Percentiles rank a stretch among this genome's conserved stretches.
Conservation (phyloP, 2,329 filamentous ascomycete species). For the Calonectria ilicicola region DNA sequence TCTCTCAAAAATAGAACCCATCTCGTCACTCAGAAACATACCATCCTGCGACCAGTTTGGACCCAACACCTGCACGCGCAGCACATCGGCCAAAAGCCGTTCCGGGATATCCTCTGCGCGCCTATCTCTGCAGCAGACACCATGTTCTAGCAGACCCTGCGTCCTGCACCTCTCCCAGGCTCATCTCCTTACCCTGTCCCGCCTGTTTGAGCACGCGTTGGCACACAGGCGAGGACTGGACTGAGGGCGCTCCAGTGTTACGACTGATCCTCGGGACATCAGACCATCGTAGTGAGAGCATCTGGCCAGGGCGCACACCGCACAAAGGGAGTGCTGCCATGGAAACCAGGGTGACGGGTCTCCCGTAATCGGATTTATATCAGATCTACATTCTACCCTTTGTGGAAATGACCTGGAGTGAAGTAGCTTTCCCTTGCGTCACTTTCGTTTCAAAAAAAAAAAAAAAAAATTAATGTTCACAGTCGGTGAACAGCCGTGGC, state of each 20-base stretch:
- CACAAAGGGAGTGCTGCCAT: slow-evolving; percentile 17
- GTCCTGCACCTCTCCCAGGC: slow-evolving; percentile 6
- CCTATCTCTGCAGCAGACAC: slow-evolving; percentile 15
- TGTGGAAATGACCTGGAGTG: slow-evolving; percentile 8
- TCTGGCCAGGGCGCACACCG: slow-evolving; percentile 19
- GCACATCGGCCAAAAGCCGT: not conserved
- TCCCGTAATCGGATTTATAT: not conserved
- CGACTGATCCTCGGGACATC: slow-evolving; percentile 32
- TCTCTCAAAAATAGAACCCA: not conserved
- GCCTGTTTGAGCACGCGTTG: slow-evolving; percentile 16
- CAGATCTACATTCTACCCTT: not conserved
- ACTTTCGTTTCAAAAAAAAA: not conserved
- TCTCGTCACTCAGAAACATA: not conserved
- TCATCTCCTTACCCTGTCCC: slow-evolving; percentile 16
- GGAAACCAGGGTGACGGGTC: slow-evolving; percentile 18
- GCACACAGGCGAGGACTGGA: slow-evolving; percentile 16
- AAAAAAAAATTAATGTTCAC: no score
- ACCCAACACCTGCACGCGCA: not conserved
- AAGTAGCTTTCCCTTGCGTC: slow-evolving; percentile 4
- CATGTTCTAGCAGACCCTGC: slow-evolving; percentile 11
- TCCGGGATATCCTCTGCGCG: slow-evolving; percentile 7
- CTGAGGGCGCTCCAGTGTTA: slow-evolving; percentile 24
- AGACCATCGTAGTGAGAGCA: slow-evolving; percentile 34
- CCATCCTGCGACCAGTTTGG: not conserved
- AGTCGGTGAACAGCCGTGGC: not conserved